A percentile compares a stretch with the other conserved stretches of the same genome.
Conservation (phyloP, 2,329 filamentous ascomycete species). For the Chaetomiaceae sp. region DNA sequence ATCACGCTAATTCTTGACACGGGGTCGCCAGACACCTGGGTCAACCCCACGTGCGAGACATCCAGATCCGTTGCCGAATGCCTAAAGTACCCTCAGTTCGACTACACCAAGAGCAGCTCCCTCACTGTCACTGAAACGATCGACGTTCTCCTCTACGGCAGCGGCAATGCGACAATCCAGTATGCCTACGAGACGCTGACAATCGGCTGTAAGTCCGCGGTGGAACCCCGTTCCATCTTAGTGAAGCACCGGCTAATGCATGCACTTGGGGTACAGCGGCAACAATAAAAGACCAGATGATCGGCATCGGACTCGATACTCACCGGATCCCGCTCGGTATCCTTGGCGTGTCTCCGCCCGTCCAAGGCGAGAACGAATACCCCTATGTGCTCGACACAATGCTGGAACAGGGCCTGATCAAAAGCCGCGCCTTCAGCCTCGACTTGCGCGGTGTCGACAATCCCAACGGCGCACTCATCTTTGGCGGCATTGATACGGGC, state of each 20-base stretch:
- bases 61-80: slow-evolving; percentile 34
- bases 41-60: slow-evolving; percentile 46
- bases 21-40: slow-evolving; percentile 53
- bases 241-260: not conserved
- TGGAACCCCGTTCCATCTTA: not conserved
- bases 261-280: slow-evolving; percentile 28
- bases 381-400: slow-evolving; percentile 51
- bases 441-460: slow-evolving; percentile 45
- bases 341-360: slow-evolving; percentile 48
- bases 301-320: slow-evolving; percentile 45
- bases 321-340: slow-evolving; percentile 49
- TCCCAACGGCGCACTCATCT: slow-evolving; percentile 46
- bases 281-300: slow-evolving; percentile 43
- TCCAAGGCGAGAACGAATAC: slow-evolving; percentile 37
- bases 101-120: slow-evolving; percentile 39
- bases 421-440: slow-evolving; percentile 47
- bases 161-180: slow-evolving; percentile 38
- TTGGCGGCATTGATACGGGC: slow-evolving; percentile 49
- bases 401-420: slow-evolving; percentile 43
- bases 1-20: slow-evolving; percentile 50
- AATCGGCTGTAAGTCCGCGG: slow-evolving; percentile 38
- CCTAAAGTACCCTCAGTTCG: slow-evolving; percentile 40
- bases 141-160: slow-evolving; percentile 38
- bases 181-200: slow-evolving; percentile 46
- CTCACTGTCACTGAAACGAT: slow-evolving; percentile 36